Evolutionary conservation across 2,329 filamentous ascomycete species (phyloP).

Genomic region (Calonectria ilicicola): DNA sequence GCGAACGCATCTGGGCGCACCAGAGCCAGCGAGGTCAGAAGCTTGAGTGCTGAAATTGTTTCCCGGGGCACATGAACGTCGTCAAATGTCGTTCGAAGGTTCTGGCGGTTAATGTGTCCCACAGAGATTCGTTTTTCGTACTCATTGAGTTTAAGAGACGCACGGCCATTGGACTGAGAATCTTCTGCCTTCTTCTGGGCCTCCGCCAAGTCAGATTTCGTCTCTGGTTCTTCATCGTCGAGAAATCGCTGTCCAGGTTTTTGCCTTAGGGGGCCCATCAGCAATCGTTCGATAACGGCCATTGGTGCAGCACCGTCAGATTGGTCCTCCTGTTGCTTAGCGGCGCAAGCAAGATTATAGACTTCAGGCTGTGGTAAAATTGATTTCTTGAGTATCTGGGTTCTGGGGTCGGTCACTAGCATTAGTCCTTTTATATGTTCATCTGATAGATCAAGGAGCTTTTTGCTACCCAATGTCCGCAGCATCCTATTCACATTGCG

Average conservation of each 20-base stretch:
- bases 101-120: conserved; percentile 84
- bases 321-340: conserved; percentile 41
- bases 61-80: conserved; percentile 87
- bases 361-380: conserved; percentile 55
- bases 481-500: conserved; percentile 62
- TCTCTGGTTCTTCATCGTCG: conserved; percentile 44
- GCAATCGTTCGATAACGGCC: conserved; percentile 46
- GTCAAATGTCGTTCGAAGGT: conserved; percentile 87
- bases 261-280: conserved; percentile 48
- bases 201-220: conserved; percentile 35
- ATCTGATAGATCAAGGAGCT: conserved; percentile 39
- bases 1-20: conserved; percentile 93
- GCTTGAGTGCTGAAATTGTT: conserved; percentile 88
- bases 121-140: conserved; percentile 87
- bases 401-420: conserved; percentile 39
- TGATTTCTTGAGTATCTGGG: conserved; percentile 47
- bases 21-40: conserved; percentile 88
- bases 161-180: conserved; percentile 40
- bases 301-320: conserved; percentile 34
- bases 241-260: conserved; percentile 45
- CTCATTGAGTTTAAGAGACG: conserved; percentile 68
- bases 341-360: conserved; percentile 52
- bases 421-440: conserved; percentile 42
- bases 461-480: conserved; percentile 47
- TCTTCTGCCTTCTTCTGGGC: conserved; percentile 47